Percentiles rank a stretch among this genome's conserved stretches.
Conservation (phyloP, 805 yeast genomes). For the Candida berthetii region DNA sequence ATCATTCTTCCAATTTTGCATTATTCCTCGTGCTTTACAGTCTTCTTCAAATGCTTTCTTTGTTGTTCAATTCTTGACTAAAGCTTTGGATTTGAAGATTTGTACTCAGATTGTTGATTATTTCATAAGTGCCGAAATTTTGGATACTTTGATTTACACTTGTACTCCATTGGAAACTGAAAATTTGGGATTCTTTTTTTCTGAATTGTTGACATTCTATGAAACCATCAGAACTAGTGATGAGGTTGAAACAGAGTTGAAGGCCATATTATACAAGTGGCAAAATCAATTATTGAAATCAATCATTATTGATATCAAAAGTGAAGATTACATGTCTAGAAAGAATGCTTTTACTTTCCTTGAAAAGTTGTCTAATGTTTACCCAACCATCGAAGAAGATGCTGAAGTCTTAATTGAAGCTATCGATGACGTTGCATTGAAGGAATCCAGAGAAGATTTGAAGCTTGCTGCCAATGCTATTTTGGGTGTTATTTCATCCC, state of each 20-base stretch:
- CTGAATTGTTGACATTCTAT: conserved; percentile 43
- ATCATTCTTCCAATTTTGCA: conserved; percentile 52
- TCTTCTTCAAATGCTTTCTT: conserved; percentile 82
- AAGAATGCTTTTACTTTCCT: conserved; percentile 75
- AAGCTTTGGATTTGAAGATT: conserved; percentile 36
- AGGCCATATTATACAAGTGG: conserved; percentile 42
- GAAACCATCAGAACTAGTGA: conserved; percentile 37
- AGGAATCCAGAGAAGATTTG: conserved; percentile 74
- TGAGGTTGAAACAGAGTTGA: conserved; percentile 20
- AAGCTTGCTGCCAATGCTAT: conserved; percentile 71
- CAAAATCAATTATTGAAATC: conserved; percentile 40
- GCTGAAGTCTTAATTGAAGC: conserved; percentile 43
- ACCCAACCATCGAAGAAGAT: conserved; percentile 65
- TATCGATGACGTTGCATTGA: conserved; percentile 39
- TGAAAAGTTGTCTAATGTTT: conserved; percentile 55
- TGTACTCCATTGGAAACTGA: conserved; percentile 77
- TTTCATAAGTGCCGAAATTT: conserved; percentile 40
- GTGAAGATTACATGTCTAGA: conserved; percentile 67
- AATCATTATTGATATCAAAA: conserved; percentile 19
- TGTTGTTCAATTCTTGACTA: conserved; percentile 53
- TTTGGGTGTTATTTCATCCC: conserved; percentile 54
- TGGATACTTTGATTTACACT: conserved; percentile 58
- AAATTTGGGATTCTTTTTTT: conserved; percentile 69
- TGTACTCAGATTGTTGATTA: conserved; percentile 34
- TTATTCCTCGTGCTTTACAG: conserved; percentile 70